Evolutionary conservation across 2,329 filamentous ascomycete genomes (phyloP).

Genomic region (Aureobasidium pullulans): DNA sequence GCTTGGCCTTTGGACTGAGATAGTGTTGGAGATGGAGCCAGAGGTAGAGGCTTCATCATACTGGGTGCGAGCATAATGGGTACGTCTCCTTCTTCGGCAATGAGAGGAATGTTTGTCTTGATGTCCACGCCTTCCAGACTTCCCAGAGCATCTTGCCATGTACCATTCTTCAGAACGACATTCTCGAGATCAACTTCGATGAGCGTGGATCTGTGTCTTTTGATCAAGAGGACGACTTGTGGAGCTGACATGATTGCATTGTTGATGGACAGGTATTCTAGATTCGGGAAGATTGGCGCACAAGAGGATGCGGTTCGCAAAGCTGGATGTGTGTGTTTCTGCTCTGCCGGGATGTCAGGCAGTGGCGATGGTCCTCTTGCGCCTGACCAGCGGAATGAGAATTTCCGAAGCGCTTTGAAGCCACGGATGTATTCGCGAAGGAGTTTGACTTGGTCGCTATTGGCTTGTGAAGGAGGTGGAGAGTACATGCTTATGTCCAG

Average conservation of each 20-base stretch:
- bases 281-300: constrained; percentile 47
- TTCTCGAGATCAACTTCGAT: constrained; percentile 75
- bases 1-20: neutral
- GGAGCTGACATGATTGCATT: constrained; percentile 65
- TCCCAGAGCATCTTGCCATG: constrained; percentile 76
- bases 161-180: constrained; percentile 61
- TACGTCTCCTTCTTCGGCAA: constrained; percentile 13
- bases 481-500: constrained; percentile 65
- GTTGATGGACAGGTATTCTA: constrained; percentile 62
- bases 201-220: constrained; percentile 58
- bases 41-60: neutral
- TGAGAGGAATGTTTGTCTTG: neutral
- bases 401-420: constrained; percentile 59
- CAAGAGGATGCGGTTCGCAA: neutral
- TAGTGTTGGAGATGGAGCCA: neutral
- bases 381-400: constrained; percentile 63
- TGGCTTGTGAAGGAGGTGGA: constrained; percentile 27
- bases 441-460: constrained; percentile 33
- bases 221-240: constrained; percentile 64
- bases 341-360: neutral
- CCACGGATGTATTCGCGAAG: constrained; percentile 71
- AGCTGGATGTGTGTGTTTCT: neutral
- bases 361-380: constrained; percentile 1
- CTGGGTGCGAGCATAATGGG: constrained; percentile 15
- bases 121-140: constrained; percentile 45